Evolutionary conservation across 805 yeast genomes (phyloP).

Genomic region (Kuraishia capsulata): DNA sequence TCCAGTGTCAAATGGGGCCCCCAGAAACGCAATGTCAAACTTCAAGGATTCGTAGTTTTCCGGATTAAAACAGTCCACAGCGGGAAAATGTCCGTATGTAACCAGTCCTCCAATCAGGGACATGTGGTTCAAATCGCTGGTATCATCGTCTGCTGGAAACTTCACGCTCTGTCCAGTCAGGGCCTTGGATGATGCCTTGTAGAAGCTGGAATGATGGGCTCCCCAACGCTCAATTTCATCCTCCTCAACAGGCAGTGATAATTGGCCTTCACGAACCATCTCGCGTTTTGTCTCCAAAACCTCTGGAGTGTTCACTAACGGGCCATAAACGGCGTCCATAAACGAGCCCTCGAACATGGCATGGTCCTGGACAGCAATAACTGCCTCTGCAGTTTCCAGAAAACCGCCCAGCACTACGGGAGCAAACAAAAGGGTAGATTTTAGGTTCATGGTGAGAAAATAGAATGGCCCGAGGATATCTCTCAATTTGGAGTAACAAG

Average conservation of each 20-base stretch:
- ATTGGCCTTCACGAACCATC: constrained; percentile 6
- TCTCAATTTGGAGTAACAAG: too few species aligned
- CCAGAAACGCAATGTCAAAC: constrained; percentile 45
- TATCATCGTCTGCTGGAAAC: constrained; percentile 26
- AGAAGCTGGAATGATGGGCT: constrained; percentile 5
- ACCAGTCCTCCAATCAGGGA: constrained; percentile 30
- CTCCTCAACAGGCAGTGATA: not conserved
- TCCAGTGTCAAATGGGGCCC: constrained; percentile 54
- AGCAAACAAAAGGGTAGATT: not conserved
- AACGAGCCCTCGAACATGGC: constrained; percentile 7
- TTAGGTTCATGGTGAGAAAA: too few species aligned
- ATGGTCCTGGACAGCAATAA: too few species aligned
- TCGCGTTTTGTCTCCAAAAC: constrained; percentile 4
- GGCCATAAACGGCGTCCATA: constrained; percentile 17
- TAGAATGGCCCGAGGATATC: too few species aligned
- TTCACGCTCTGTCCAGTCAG: constrained; percentile 12
- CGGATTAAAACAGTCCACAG: constrained; percentile 35
- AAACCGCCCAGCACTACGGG: not conserved
- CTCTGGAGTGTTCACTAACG: constrained; percentile 8
- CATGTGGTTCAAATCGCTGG: constrained; percentile 22
- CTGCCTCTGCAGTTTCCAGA: too few species aligned
- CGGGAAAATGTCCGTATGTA: constrained; percentile 38
- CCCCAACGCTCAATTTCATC: not conserved
- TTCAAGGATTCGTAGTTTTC: constrained; percentile 6
- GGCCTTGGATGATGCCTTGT: constrained; percentile 10